Evolutionary conservation across 2,329 filamentous ascomycete species (phyloP).

Genomic region (Davidsoniella australis): DNA sequence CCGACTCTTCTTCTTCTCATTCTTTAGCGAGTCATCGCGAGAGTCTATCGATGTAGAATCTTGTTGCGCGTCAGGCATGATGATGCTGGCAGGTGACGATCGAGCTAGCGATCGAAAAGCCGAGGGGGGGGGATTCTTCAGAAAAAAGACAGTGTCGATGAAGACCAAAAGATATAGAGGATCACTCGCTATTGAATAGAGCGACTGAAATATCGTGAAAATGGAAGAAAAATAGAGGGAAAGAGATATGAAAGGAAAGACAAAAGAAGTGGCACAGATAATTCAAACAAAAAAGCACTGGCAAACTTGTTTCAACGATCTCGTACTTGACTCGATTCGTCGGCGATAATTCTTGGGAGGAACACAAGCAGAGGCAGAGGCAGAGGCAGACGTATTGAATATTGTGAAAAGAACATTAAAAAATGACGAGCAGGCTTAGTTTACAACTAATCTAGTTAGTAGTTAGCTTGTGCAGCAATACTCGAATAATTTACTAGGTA

Average conservation of each 20-base stretch:
- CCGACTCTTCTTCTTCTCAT: conserved; percentile 77
- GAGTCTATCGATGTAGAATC: conserved; percentile 34
- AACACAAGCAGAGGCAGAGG: neutral
- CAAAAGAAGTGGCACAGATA: neutral
- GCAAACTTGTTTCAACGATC: no score
- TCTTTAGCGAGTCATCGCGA: conserved; percentile 33
- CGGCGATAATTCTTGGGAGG: neutral
- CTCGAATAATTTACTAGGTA: neutral
- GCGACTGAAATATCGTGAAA: neutral
- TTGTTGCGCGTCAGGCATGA: conserved; percentile 27
- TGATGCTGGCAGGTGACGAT: conserved; percentile 12
- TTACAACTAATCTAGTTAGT: neutral
- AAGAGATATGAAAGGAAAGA: neutral
- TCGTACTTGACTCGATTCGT: no score
- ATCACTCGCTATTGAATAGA: neutral
- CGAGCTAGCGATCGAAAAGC: neutral
- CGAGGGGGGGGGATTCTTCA: neutral
- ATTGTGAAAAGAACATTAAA: no score
- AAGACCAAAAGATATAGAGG: neutral
- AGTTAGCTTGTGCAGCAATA: neutral
- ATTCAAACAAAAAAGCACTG: neutral
- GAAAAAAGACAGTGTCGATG: neutral
- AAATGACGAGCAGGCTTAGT: neutral
- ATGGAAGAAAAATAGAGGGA: neutral
- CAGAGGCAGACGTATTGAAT: neutral